Conservation (phyloP, 106 monocot genomes). For the Amphibolis antarctica region DNA sequence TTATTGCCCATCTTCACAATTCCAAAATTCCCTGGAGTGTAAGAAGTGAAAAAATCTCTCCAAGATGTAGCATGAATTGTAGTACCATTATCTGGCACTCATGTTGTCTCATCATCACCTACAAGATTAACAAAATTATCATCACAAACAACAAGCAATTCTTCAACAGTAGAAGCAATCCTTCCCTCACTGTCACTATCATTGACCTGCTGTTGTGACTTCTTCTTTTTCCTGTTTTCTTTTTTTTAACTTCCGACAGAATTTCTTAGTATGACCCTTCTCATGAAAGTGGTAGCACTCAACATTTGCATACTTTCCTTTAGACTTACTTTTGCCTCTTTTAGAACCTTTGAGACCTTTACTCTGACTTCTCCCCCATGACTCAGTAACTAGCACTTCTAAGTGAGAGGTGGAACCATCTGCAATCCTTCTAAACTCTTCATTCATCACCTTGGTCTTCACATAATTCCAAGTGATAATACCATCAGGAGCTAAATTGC, state of each 20-base stretch:
- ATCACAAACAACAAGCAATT: not conserved
- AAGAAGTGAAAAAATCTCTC: constrained; percentile 11
- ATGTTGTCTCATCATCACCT: not conserved
- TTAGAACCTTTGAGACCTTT: too few species aligned
- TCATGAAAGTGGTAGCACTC: too few species aligned
- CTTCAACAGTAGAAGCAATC: not conserved
- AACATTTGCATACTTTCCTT: too few species aligned
- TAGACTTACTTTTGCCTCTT: too few species aligned
- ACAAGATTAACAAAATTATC: not conserved
- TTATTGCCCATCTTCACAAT: constrained; percentile 13
- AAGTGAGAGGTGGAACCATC: too few species aligned
- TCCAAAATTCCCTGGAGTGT: constrained; percentile 9
- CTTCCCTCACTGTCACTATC: not conserved
- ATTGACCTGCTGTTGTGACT: too few species aligned
- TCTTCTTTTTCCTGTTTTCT: too few species aligned
- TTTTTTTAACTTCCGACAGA: too few species aligned
- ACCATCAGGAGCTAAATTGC: not conserved
- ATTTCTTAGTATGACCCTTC: too few species aligned
- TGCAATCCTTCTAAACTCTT: not conserved
- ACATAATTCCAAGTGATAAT: not conserved
- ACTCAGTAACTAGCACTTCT: too few species aligned
- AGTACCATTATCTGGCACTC: constrained; percentile 1
- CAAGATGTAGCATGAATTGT: constrained; percentile 12
- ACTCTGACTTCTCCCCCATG: too few species aligned
- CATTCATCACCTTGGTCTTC: not conserved